Evolutionary conservation across 495 filamentous ascomycete species (phyloP).

Genomic region (Xylona heveae): DNA sequence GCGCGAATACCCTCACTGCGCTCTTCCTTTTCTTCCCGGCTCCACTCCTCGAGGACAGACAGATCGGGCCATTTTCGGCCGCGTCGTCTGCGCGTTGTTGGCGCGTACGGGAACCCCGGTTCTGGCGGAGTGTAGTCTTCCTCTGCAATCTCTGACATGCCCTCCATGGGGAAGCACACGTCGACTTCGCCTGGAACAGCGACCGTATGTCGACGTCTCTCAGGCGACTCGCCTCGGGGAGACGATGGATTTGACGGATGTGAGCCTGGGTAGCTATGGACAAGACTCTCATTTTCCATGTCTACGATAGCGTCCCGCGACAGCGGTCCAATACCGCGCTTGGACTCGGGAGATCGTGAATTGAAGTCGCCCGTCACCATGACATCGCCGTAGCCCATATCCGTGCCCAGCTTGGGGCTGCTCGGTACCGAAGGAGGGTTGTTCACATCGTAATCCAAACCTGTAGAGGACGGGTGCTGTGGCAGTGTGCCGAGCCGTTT

Average conservation of each 20-base stretch:
- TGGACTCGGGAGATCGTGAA: conserved; percentile 16
- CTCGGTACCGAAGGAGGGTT: conserved; percentile 88
- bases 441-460: conserved; percentile 58
- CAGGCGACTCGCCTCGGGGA: conserved; percentile 11
- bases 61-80: conserved; percentile 47
- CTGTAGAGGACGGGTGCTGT: conserved; percentile 12
- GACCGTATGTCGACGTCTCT: conserved; percentile 23
- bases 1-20: conserved; percentile 67
- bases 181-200: conserved; percentile 51
- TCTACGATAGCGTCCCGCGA: conserved; percentile 33
- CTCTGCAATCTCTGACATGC: conserved; percentile 54
- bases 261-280: neutral
- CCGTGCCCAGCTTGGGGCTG: conserved; percentile 36
- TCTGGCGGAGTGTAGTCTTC: conserved; percentile 32
- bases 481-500: conserved; percentile 7
- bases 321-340: conserved; percentile 12
- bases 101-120: conserved; percentile 14
- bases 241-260: neutral
- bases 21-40: conserved; percentile 72
- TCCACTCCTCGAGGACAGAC: conserved; percentile 73
- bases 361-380: conserved; percentile 42
- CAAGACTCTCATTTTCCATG: conserved; percentile 27
- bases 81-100: conserved; percentile 31
- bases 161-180: conserved; percentile 78
- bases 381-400: conserved; percentile 58